Percentiles rank a stretch among this genome's conserved stretches.
Evolutionary conservation across 345 rosid genomes (phyloP).

Genomic region (Linum lewisii): DNA sequence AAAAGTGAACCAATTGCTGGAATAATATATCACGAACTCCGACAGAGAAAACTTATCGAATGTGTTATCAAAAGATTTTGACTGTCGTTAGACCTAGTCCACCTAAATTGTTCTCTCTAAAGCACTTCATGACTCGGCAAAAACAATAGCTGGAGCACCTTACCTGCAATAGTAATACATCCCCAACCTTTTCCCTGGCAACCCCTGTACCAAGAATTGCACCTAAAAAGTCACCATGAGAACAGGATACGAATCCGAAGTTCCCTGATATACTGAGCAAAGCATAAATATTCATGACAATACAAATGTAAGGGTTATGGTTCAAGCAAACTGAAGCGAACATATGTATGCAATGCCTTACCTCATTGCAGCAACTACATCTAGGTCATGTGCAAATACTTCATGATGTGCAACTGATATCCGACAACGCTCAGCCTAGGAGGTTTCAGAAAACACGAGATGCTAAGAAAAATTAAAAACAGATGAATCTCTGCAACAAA

Average conservation of each 20-base stretch:
- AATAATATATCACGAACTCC: too few relatives aligned
- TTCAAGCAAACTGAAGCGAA: neutral
- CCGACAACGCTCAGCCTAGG: conserved; percentile 89
- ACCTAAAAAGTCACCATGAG: conserved; percentile 94
- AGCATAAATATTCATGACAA: conserved; percentile 9
- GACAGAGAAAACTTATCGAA: too few relatives aligned
- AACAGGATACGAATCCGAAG: conserved; percentile 65
- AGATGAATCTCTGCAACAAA: neutral
- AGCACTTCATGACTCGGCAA: neutral
- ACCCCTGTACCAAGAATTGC: conserved; percentile 89
- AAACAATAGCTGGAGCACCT: conserved; percentile 7
- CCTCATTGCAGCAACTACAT: conserved; percentile 72
- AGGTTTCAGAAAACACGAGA: conserved; percentile 13
- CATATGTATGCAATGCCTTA: conserved; percentile 12
- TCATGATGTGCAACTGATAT: conserved; percentile 75
- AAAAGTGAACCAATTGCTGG: too few relatives aligned
- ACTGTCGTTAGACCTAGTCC: neutral
- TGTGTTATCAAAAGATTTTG: too few relatives aligned
- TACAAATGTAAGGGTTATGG: conserved; percentile 1
- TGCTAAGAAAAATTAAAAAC: conserved; percentile 1
- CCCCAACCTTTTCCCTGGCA: conserved; percentile 79
- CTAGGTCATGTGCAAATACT: conserved; percentile 46
- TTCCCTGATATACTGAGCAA: conserved; percentile 61
- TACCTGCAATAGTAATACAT: conserved; percentile 74
- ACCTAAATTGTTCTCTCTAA: neutral